Base-by-base conservation (phyloP, 2,329 filamentous ascomycete genomes). In the Amylocarpus encephaloides region DNA sequence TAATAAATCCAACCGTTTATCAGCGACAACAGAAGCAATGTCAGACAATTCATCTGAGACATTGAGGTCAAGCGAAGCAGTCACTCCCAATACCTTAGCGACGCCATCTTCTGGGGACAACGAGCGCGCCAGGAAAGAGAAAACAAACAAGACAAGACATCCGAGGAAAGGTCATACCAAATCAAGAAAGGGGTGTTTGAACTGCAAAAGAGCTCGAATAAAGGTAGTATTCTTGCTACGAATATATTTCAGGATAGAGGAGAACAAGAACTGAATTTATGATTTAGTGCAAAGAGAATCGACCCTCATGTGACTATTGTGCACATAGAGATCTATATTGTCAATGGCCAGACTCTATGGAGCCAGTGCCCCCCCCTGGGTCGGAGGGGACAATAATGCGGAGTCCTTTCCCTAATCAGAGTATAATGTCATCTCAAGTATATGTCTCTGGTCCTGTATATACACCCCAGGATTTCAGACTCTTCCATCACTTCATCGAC, bases 401-500 rank as follows among this genome's bases (percentile, higher is more conserved):
- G 46, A 58, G 50, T 38, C 18, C 52, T 46, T 13, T 11, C 38
- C 18, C 29, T 33, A 35, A 18, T n/a, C 22, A 47, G 15, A 44
- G 18, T 22, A n/a, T 33, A 26, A 39, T 41, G 48, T 36, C 13
- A 48, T 51, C 75, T 52, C 67, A 76, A 29, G 16, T 32, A 19
- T 22, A 34, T 2, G 9, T 6, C 29, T 26, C 13, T n/a, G 22
- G 22, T 12, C 40, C 77, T 73, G 12, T 66, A 76, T 82, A 82
- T 62, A 79, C 73, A 49, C 61, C 80, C 45, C 75, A 80, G 48
- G 82, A 85, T 59, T 84, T 86, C 79, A 77, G 81, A 38, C 76
- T 85, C 64, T 85, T 85, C 59, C 80, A 85, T 62, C 79, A 85
- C 63, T 85, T 85, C 57, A 67, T 85, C 13, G 68, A 77, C 22